phyloP scores from a whole-genome alignment of 1,284 basidiomycete genomes.

The Fomitopsis palustris region DNA sequence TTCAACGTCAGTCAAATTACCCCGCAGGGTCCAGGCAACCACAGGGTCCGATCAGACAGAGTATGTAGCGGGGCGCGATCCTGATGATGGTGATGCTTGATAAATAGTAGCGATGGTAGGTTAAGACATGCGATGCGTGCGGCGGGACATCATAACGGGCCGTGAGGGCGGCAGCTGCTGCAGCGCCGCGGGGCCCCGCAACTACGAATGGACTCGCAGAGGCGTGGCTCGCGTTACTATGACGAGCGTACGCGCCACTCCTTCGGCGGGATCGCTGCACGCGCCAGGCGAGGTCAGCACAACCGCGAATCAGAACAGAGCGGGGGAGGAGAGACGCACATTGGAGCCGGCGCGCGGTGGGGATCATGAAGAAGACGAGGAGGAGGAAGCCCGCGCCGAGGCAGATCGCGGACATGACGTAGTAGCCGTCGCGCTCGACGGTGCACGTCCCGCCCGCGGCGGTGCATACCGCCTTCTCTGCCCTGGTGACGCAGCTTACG shows the following conservation, averaged over 20 bases:
- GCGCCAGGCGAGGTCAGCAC: neutral
- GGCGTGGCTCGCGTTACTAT: too few relatives aligned
- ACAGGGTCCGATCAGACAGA: too few relatives aligned
- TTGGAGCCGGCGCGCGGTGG: neutral
- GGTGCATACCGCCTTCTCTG: neutral
- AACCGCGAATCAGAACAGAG: too few relatives aligned
- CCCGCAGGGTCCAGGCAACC: too few relatives aligned
- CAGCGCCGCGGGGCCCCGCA: too few relatives aligned
- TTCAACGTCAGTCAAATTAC: too few relatives aligned
- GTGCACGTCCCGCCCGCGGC: neutral
- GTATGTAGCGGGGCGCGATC: too few relatives aligned
- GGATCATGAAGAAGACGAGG: conserved; percentile 1
- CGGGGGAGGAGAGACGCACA: neutral
- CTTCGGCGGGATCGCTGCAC: neutral
- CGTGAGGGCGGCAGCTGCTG: too few relatives aligned
- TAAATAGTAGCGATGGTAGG: neutral
- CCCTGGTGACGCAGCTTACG: neutral
- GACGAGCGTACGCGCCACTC: neutral
- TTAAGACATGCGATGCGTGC: neutral
- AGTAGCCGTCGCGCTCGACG: conserved; percentile 1
- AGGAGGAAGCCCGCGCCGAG: neutral
- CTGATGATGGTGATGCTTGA: neutral
- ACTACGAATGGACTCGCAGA: too few relatives aligned
- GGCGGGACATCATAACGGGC: neutral
- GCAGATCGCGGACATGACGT: conserved; percentile 1